Conservation (phyloP, 2,329 filamentous ascomycete species). For the Nothomitra cinnamomea region DNA sequence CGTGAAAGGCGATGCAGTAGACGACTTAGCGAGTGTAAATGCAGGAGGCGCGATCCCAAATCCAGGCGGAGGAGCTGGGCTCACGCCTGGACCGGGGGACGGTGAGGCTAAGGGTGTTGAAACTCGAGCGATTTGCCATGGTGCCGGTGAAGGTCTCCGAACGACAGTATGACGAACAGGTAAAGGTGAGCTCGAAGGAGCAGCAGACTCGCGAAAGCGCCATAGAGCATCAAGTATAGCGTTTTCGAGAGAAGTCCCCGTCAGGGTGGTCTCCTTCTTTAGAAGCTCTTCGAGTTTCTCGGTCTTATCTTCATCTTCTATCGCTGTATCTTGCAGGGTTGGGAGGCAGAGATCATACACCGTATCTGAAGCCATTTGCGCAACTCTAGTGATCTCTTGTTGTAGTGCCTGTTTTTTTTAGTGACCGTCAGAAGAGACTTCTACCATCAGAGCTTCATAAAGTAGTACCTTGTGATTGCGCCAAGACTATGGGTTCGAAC, state of each 20-base stretch:
- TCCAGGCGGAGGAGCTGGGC: constrained; percentile 69
- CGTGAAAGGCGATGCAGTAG: constrained; percentile 73
- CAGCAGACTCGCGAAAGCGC: constrained; percentile 48
- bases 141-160: constrained; percentile 77
- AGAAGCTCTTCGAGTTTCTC: constrained; percentile 80
- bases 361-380: constrained; percentile 76
- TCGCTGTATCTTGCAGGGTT: constrained; percentile 60
- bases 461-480: background rate
- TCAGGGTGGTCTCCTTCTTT: constrained; percentile 58
- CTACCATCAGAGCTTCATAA: background rate
- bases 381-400: background rate
- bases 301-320: constrained; percentile 91
- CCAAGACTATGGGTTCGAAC: background rate
- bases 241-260: constrained; percentile 68
- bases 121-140: constrained; percentile 64
- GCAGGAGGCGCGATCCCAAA: constrained; percentile 57
- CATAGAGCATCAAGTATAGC: constrained; percentile 80
- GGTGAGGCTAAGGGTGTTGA: constrained; percentile 59
- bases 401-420: background rate
- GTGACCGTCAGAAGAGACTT: too few relatives aligned
- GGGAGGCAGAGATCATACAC: constrained; percentile 84
- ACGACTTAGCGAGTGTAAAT: constrained; percentile 61
- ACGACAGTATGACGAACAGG: constrained; percentile 80
- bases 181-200: constrained; percentile 58
- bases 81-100: constrained; percentile 66